Evolutionary conservation across 768 basidiomycete species (phyloP), one percentile per base, ranked within the genome.

Genomic region (Pulveroboletus frians): DNA sequence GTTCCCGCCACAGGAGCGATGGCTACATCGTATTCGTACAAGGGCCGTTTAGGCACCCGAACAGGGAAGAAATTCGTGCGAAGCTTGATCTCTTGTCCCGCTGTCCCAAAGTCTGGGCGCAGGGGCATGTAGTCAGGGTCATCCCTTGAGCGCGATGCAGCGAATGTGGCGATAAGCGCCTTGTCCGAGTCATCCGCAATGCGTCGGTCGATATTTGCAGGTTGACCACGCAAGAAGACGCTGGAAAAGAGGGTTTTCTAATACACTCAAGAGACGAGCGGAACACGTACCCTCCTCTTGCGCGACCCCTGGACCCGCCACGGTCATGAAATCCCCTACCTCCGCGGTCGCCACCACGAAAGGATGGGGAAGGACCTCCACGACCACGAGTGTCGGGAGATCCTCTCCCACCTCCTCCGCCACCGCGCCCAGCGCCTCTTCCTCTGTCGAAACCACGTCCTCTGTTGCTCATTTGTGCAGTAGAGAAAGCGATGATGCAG

Each of bases 171-270:
- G n/a, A 80, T 63, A 4, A 79, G 68, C 4, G 66, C 58, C 42
- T 77, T 73, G 58, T 77, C 73, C 1, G 72, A 73, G 51, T 64
- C 51, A 44, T 74, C 70, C 46, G 64, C 30, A 68, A 64, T 62
- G 67, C 88, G 87, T 39, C 69, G 67, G 50, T 81, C 75, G 36
- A 90, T 64, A 13, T 77, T 71, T 55, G 60, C 84, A 65, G 62
- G 63, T 46, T 52, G 52, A 35, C 64, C 63, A 2, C 65, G 65
- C 42, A 68, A 62, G 53, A 76, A 79, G 27, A 77, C 58, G n/a
- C 76, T 77, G 45, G 10, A 40, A 41, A 2, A 39, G 23, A 26
- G 17, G 15, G 23, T 49, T 50, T 9, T 45, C 10, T 30, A 26
- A 35, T n/a, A 30, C 20, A 49, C 21, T 42, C 36, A 21, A 26